These are phyloP conservation scores for Primulina tabacum DNA, from an alignment of 257 asterid genomes.

Conservation along the genomic window DNA sequence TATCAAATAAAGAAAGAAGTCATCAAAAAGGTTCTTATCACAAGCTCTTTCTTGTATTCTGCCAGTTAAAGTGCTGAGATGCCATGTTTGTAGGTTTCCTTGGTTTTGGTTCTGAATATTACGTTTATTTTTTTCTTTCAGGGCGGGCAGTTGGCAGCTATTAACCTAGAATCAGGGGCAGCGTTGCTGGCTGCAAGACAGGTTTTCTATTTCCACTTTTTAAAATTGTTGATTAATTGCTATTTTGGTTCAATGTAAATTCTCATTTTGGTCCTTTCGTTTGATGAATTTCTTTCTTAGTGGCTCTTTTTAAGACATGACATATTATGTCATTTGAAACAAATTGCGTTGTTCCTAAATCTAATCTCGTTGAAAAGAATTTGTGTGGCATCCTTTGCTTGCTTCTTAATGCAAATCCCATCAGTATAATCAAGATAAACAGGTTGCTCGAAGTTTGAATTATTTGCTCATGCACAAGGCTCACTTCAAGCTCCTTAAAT, in stretches of 20 bases:
- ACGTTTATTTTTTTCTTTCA: conserved; percentile 28
- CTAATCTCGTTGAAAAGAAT: neutral
- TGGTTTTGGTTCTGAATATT: conserved; percentile 4
- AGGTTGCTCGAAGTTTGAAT: neutral
- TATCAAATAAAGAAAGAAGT: conserved; percentile 68
- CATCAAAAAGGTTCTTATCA: conserved; percentile 57
- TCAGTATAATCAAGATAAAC: neutral
- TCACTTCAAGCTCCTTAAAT: too few relatives aligned
- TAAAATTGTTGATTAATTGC: neutral
- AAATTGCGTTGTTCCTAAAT: neutral
- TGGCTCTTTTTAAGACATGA: neutral
- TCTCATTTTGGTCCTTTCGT: neutral
- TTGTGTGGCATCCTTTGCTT: neutral
- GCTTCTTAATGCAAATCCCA: neutral
- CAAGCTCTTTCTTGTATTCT: conserved; percentile 18
- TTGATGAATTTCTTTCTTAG: neutral
- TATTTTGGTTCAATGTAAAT: neutral
- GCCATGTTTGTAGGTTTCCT: conserved; percentile 15
- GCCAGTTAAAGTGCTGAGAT: conserved; percentile 18
- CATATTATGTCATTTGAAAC: neutral
- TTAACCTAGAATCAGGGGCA: conserved; percentile 67
- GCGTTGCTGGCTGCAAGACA: conserved; percentile 79
- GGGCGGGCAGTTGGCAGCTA: conserved; percentile 83
- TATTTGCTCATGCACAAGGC: too few relatives aligned
- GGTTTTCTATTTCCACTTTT: conserved; percentile 36